phyloP scores from a whole-genome alignment of 148 eudicot species.

The Rhododendron henanense region DNA sequence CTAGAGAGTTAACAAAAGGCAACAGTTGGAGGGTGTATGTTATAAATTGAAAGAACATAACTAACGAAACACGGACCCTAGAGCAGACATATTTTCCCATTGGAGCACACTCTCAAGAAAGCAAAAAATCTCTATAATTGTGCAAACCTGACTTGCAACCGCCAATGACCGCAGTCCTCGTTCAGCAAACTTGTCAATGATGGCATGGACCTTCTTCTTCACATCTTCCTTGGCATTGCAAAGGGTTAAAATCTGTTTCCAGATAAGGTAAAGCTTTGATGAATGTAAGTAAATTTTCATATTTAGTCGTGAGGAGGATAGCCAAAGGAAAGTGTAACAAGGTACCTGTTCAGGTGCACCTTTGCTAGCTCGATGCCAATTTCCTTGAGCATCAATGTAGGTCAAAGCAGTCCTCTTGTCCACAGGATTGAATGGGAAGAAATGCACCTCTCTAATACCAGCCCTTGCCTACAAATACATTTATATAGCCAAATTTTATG shows the following conservation, averaged over 20 bases:
- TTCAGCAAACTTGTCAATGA: constrained; percentile 87
- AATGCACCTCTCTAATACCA: constrained; percentile 68
- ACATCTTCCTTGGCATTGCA: constrained; percentile 82
- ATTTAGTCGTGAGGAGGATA: not conserved
- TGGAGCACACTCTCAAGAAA: not conserved
- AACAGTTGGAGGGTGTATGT: constrained; percentile 10
- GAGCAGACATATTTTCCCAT: not conserved
- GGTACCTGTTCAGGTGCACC: constrained; percentile 86
- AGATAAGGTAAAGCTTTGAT: constrained; percentile 4
- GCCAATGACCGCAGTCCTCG: constrained; percentile 90
- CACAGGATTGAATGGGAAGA: constrained; percentile 79
- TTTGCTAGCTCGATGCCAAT: constrained; percentile 77
- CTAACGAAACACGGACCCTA: not conserved
- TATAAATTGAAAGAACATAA: not conserved
- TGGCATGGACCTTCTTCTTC: constrained; percentile 68
- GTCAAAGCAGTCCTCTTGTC: constrained; percentile 87
- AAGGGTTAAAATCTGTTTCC: constrained; percentile 69
- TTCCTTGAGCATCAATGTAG: constrained; percentile 58
- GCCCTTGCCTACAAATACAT: constrained; percentile 54
- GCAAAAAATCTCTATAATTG: not conserved
- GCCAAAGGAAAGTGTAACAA: not conserved
- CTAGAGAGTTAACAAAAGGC: constrained; percentile 22
- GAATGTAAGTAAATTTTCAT: not conserved
- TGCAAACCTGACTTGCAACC: constrained; percentile 76
- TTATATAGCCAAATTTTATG: not conserved